A percentile compares a stretch with the other conserved stretches of the same genome.
Conservation (phyloP, 2,329 filamentous ascomycete species). For the Clarireedia monteithiana region DNA sequence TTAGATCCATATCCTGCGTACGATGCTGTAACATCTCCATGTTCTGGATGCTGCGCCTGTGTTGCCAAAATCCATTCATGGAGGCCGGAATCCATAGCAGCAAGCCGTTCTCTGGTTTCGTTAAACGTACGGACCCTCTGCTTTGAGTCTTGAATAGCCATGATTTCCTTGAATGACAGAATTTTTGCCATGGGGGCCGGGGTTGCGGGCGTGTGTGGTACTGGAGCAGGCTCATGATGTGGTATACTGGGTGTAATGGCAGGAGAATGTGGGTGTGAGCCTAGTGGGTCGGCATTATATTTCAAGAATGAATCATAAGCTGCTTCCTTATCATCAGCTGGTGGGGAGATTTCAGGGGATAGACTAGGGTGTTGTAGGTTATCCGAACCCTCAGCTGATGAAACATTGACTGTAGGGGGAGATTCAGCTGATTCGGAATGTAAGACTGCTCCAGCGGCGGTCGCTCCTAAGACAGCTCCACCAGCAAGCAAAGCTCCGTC, state of each 20-base stretch:
- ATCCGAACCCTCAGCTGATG: constrained; percentile 39
- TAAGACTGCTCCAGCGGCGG: constrained; percentile 2
- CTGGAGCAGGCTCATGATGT: constrained; percentile 10
- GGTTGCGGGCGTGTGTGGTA: constrained; percentile 10
- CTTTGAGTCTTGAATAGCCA: constrained; percentile 54
- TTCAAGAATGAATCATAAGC: constrained; percentile 18
- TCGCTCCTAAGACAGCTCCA: constrained; percentile 10
- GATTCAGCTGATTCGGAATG: neutral
- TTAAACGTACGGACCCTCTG: constrained; percentile 71
- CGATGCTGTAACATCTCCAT: constrained; percentile 31
- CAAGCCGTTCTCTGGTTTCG: constrained; percentile 63
- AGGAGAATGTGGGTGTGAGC: constrained; percentile 1
- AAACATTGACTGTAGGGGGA: constrained; percentile 25
- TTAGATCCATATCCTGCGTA: constrained; percentile 14
- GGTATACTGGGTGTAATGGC: constrained; percentile 6
- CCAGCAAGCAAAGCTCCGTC: constrained; percentile 14
- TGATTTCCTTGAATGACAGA: constrained; percentile 63
- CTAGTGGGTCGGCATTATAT: constrained; percentile 9
- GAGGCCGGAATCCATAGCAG: constrained; percentile 68
- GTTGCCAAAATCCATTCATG: constrained; percentile 45
- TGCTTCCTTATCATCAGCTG: constrained; percentile 35
- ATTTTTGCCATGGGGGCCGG: constrained; percentile 10
- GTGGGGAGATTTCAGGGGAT: constrained; percentile 5
- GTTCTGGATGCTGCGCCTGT: constrained; percentile 40
- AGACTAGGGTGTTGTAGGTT: constrained; percentile 30